A percentile compares a stretch with the other conserved stretches of the same genome.
Evolutionary conservation across 2,329 filamentous ascomycete genomes (phyloP).

Genomic region (Hypoxylon rubiginosum): DNA sequence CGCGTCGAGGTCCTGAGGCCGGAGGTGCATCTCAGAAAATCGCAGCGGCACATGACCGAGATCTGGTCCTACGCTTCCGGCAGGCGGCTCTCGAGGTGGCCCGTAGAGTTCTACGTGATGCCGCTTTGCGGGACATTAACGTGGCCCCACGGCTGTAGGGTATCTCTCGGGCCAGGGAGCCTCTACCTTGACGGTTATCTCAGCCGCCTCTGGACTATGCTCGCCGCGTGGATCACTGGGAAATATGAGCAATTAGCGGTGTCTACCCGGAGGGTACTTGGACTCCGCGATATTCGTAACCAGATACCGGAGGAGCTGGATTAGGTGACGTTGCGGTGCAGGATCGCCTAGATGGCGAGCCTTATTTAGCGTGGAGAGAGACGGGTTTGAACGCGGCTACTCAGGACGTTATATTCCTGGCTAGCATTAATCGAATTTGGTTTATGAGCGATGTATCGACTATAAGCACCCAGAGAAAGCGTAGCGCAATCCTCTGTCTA

Average conservation of each 20-base stretch:
- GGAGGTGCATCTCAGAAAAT: not conserved
- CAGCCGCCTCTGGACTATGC: not conserved
- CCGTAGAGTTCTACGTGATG: not conserved
- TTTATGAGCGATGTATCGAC: not conserved
- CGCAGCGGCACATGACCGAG: not conserved
- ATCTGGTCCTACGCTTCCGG: constrained; percentile 2
- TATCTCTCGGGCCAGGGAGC: not conserved
- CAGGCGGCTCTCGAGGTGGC: not conserved
- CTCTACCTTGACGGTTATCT: not conserved
- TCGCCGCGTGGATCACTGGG: not conserved
- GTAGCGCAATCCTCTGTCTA: not conserved
- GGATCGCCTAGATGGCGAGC: not conserved
- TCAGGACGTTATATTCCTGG: not conserved
- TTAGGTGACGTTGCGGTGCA: not conserved
- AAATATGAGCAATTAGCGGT: not conserved
- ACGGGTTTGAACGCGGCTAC: not conserved
- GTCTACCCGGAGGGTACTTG: not conserved
- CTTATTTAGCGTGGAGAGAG: not conserved
- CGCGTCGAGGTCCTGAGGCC: not conserved
- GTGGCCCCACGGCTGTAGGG: not conserved
- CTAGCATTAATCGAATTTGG: not conserved
- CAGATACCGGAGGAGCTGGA: not conserved
- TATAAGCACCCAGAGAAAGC: not conserved
- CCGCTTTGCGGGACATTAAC: not conserved
- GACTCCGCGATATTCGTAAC: not conserved